A percentile compares a stretch with the other conserved stretches of the same genome.
Conservation (phyloP, 2,329 filamentous ascomycete species). For the Penicillium thymicola region DNA sequence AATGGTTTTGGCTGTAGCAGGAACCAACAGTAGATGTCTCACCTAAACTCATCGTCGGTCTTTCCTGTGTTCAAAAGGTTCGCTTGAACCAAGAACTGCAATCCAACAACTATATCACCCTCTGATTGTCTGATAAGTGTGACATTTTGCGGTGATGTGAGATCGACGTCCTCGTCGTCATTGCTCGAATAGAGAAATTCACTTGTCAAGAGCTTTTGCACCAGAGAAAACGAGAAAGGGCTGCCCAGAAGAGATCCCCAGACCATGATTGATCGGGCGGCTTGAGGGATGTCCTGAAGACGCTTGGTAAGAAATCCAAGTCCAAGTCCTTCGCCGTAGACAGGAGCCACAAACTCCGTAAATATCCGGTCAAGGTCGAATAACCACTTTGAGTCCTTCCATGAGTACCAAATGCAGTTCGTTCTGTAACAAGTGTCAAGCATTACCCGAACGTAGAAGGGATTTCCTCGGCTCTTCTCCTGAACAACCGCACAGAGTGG, state of each 20-base stretch:
- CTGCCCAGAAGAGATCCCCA: conserved; percentile 84
- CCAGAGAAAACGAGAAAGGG: conserved; percentile 77
- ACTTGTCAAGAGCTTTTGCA: conserved; percentile 72
- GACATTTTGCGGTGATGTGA: conserved; percentile 38
- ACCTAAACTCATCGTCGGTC: conserved; percentile 75
- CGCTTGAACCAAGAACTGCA: conserved; percentile 77
- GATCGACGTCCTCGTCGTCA: conserved; percentile 40
- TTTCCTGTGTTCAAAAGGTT: conserved; percentile 80
- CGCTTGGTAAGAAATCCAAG: conserved; percentile 78
- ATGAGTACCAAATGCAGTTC: conserved; percentile 87
- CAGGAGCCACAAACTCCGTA: conserved; percentile 74
- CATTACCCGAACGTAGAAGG: conserved; percentile 90
- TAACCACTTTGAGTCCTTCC: conserved; percentile 75
- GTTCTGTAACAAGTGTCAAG: conserved; percentile 81
- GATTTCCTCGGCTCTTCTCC: conserved; percentile 83
- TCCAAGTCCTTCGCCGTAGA: conserved; percentile 75
- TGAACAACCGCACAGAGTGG: conserved; percentile 81
- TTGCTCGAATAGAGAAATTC: conserved; percentile 62
- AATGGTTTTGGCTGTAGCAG: conserved; percentile 1
- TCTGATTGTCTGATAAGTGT: conserved; percentile 59
- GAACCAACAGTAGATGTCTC: conserved; percentile 2
- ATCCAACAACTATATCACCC: conserved; percentile 63
- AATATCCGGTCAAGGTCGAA: conserved; percentile 85
- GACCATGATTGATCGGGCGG: conserved; percentile 73
- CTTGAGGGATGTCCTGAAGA: conserved; percentile 69